Base-by-base conservation (phyloP, 2,329 filamentous ascomycete genomes). In the Cercospora canescens region DNA sequence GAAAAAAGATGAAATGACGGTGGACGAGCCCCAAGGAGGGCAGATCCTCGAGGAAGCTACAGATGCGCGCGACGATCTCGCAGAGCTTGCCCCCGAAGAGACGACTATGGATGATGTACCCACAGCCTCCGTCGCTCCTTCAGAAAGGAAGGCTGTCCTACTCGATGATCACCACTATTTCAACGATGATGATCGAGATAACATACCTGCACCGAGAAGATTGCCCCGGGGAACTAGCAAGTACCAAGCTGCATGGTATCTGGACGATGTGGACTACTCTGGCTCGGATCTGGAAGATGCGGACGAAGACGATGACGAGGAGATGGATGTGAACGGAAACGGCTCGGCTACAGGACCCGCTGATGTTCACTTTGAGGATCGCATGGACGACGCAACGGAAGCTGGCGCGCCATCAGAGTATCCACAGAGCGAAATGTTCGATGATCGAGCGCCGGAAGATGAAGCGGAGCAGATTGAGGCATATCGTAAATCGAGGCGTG, bases 91-190 rank as follows among this genome's bases (percentile, higher is more conserved):
- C 0, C 94, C 94, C 0, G 94, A 98, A 76, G 93, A 94, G 74
- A 86, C 89, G 3, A 83, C 87, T 65, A 95, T 97, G 92, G 83
- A 87, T 26, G 91, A 92, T 67, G 57, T 88, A 24, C 86, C 87
- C 24, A 79, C 81, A 7, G 81, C 80, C 69, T 84, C 77, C 75
- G 81, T 81, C 64, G 84, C 72, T 76, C 83, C 67, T 71, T 86
- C 73, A 28, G 81, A 83, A 65, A 76, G 82, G 76, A 96, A 94
- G 80, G 95, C 94, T 70, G 95, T 99, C 1, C 82, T 99, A 45
- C 84, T 99, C 9, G 95, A 99, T 72, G 94, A 98, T 71, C 94
- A 99, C 78, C 94, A 98, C 77, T 99, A 99, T 79, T 99, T 98
- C 76, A 94, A 94, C 0, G 94, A 98, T 50, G 93, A 95, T 55